Percentiles rank a stretch among this genome's conserved stretches.
Evolutionary conservation across 148 eudicot species (phyloP).

Genomic region (Vaccinium darrowii): DNA sequence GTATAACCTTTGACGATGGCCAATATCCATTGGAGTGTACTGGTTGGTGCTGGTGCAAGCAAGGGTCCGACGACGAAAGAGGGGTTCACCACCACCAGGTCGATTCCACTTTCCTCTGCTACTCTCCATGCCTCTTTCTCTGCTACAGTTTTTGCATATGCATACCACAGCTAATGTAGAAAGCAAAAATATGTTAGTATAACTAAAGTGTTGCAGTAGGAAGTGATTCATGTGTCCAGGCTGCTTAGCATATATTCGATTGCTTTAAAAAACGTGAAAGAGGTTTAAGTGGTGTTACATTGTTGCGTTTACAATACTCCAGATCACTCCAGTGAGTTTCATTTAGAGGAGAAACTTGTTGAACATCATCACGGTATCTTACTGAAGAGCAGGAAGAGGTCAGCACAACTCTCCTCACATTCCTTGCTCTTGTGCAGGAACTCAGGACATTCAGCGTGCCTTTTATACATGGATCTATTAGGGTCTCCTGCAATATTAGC

Average conservation of each 20-base stretch:
- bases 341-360: slow-evolving; percentile 56
- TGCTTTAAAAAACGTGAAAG: background rate
- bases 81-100: slow-evolving; percentile 88
- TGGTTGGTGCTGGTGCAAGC: slow-evolving; percentile 86
- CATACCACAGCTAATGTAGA: slow-evolving; percentile 76
- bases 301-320: slow-evolving; percentile 67
- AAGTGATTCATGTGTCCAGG: background rate
- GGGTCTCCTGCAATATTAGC: slow-evolving; percentile 51
- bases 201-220: background rate
- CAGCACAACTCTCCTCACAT: slow-evolving; percentile 68
- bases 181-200: background rate
- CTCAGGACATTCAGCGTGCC: slow-evolving; percentile 82
- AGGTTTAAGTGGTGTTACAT: slow-evolving; percentile 38
- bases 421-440: slow-evolving; percentile 66
- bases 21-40: slow-evolving; percentile 64
- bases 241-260: background rate
- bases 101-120: slow-evolving; percentile 67
- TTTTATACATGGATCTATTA: slow-evolving; percentile 72
- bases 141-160: slow-evolving; percentile 84
- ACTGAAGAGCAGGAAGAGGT: slow-evolving; percentile 95
- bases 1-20: slow-evolving; percentile 63
- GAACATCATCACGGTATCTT: slow-evolving; percentile 64
- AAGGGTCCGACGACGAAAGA: slow-evolving; percentile 81
- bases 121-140: slow-evolving; percentile 82
- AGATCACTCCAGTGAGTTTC: slow-evolving; percentile 96